These are phyloP conservation scores for Oryza rufipogon DNA, from an alignment of 176 grass and related monocot species.

Conservation along the genomic window DNA sequence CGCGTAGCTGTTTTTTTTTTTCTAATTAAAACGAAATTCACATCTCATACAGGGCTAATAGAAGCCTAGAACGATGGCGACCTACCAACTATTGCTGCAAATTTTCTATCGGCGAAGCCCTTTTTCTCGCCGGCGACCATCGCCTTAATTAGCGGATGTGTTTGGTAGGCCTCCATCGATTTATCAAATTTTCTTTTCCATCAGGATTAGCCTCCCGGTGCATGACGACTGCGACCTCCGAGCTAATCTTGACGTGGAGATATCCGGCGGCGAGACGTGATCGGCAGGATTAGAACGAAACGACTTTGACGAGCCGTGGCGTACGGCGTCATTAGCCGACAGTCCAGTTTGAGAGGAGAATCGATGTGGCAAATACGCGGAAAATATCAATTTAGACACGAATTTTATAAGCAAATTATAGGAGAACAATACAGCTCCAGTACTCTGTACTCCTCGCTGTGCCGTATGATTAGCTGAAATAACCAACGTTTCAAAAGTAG, in stretches of 20 bases:
- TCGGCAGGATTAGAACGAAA: background rate
- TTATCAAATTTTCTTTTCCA: background rate
- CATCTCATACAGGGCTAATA: too few species aligned
- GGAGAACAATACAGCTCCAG: background rate
- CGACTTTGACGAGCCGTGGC: background rate
- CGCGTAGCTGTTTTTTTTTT: too few species aligned
- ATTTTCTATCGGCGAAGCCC: background rate
- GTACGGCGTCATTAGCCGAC: background rate
- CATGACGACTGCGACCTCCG: background rate
- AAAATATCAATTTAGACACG: background rate
- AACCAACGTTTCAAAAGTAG: background rate
- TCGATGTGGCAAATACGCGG: background rate
- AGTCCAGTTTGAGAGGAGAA: background rate
- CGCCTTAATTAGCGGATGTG: too few species aligned
- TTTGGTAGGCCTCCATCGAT: background rate
- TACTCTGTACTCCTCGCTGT: background rate
- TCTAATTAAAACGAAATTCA: too few species aligned
- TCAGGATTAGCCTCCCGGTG: background rate
- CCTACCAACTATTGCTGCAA: background rate
- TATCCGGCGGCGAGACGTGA: background rate
- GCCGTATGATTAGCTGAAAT: background rate
- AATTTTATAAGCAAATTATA: background rate
- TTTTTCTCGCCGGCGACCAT: background rate
- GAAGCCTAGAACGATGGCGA: background rate
- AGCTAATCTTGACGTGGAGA: background rate